These are phyloP conservation scores for Leishmania lainsoni DNA, from an alignment of 208 protist genomes.

Conservation along the genomic window DNA sequence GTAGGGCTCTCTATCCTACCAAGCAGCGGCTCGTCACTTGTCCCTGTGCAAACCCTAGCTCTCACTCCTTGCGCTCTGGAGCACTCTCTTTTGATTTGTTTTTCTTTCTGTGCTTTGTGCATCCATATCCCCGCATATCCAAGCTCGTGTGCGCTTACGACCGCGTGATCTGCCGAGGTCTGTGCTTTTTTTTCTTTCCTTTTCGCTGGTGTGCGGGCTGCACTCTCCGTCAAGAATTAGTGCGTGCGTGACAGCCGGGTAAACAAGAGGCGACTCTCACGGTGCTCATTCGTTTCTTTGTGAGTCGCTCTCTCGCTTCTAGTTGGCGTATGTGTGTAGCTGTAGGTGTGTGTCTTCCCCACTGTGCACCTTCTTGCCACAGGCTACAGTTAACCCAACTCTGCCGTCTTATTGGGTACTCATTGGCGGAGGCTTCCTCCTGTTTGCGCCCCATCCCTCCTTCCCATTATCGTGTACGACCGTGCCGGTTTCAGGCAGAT, in stretches of 20 bases:
- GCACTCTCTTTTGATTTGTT: neutral
- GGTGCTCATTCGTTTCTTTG: neutral
- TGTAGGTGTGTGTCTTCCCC: neutral
- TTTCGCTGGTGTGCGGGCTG: neutral
- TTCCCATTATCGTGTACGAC: neutral
- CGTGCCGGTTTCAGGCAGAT: slow-evolving; percentile 14
- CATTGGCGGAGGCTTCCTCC: neutral
- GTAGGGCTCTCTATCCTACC: neutral
- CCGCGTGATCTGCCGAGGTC: neutral
- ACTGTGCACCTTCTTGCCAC: neutral
- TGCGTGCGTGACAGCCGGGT: neutral
- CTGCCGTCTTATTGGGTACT: neutral
- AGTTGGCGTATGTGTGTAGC: neutral
- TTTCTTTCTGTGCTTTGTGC: neutral
- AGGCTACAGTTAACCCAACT: neutral
- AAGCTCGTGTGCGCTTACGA: neutral
- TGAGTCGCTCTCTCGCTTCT: neutral
- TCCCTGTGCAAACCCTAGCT: neutral
- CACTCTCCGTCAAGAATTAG: neutral
- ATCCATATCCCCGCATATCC: too few species aligned
- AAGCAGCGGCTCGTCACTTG: neutral
- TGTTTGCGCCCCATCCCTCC: neutral
- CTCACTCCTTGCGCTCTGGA: neutral
- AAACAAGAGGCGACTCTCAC: neutral
- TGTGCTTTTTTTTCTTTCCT: neutral